A percentile compares a stretch with the other conserved stretches of the same genome.
phyloP scores from a whole-genome alignment of 768 basidiomycete genomes.

The Boletellus ananiceps region DNA sequence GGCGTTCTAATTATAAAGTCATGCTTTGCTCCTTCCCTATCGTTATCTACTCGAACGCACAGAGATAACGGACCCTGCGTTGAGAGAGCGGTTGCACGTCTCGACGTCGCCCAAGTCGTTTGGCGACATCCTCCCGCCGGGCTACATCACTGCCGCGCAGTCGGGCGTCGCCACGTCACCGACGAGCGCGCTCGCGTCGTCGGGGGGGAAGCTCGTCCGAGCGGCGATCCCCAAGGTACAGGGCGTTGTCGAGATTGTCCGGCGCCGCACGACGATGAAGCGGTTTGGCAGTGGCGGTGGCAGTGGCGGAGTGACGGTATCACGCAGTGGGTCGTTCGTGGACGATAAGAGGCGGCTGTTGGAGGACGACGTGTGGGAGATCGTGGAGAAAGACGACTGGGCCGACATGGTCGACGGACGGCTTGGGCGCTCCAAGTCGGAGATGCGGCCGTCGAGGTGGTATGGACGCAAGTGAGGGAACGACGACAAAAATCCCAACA shows the following conservation, averaged over 20 bases:
- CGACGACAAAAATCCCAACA: not conserved
- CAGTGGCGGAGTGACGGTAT: not conserved
- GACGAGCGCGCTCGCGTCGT: conserved; percentile 9
- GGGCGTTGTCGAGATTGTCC: conserved; percentile 30
- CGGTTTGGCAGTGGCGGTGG: not conserved
- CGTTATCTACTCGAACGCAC: not conserved
- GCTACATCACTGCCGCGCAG: conserved; percentile 39
- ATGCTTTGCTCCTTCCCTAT: too few relatives aligned
- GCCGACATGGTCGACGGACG: not conserved
- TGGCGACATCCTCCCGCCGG: conserved; percentile 43
- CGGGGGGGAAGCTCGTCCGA: conserved; percentile 30
- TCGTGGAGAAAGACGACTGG: conserved; percentile 11
- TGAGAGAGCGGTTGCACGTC: conserved; percentile 17
- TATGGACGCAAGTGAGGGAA: conserved; percentile 15
- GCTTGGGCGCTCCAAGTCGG: conserved; percentile 24
- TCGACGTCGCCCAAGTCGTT: conserved; percentile 35
- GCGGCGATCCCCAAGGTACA: conserved; percentile 39
- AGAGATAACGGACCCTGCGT: conserved; percentile 26
- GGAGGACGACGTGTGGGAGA: conserved; percentile 16
- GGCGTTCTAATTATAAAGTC: too few relatives aligned
- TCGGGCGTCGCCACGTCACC: conserved; percentile 11
- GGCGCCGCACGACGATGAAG: conserved; percentile 17
- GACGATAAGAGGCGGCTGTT: conserved; percentile 22
- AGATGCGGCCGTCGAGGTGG: conserved; percentile 21
- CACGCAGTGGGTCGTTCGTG: conserved; percentile 8